phyloP scores from a whole-genome alignment of 768 basidiomycete genomes.

The Psilocybe azurescens region DNA sequence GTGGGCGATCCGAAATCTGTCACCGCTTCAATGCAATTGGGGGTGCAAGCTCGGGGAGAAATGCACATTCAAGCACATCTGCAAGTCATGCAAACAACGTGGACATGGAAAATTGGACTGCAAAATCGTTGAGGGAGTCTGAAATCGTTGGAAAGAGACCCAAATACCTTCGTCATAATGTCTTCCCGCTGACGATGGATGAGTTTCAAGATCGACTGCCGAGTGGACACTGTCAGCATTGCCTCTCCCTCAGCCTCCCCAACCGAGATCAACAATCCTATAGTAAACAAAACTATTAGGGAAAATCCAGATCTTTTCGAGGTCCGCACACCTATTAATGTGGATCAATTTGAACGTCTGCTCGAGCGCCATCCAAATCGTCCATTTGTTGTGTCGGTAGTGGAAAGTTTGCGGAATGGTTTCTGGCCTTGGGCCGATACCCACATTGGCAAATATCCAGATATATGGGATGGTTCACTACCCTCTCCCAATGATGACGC shows the following conservation, averaged over 20 bases:
- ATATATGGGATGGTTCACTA: conserved; percentile 28
- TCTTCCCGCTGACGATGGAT: conserved; percentile 12
- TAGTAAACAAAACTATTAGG: conserved; percentile 22
- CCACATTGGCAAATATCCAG: conserved; percentile 21
- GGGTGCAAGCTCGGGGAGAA: conserved; percentile 11
- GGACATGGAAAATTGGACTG: background rate
- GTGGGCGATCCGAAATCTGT: conserved; percentile 17
- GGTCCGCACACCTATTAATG: conserved; percentile 40
- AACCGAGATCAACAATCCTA: conserved; percentile 23
- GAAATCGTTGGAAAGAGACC: too few relatives aligned
- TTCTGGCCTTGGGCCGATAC: conserved; percentile 51
- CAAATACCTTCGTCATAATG: conserved; percentile 26
- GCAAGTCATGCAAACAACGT: conserved; percentile 15
- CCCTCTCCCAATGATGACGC: conserved; percentile 21
- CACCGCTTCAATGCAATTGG: conserved; percentile 23
- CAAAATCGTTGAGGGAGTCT: background rate
- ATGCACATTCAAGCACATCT: conserved; percentile 27
- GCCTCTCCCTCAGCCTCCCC: conserved; percentile 25
- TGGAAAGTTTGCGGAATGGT: conserved; percentile 35
- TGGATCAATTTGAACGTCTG: conserved; percentile 31
- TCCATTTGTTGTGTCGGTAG: conserved; percentile 39
- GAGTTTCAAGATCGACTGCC: conserved; percentile 27
- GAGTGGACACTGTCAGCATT: conserved; percentile 12
- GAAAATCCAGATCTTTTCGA: conserved; percentile 39
- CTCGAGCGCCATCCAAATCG: conserved; percentile 41